A percentile compares a stretch with the other conserved stretches of the same genome.
Evolutionary conservation across 2,329 filamentous ascomycete genomes (phyloP).

Genomic region (Exophiala alcalophila): DNA sequence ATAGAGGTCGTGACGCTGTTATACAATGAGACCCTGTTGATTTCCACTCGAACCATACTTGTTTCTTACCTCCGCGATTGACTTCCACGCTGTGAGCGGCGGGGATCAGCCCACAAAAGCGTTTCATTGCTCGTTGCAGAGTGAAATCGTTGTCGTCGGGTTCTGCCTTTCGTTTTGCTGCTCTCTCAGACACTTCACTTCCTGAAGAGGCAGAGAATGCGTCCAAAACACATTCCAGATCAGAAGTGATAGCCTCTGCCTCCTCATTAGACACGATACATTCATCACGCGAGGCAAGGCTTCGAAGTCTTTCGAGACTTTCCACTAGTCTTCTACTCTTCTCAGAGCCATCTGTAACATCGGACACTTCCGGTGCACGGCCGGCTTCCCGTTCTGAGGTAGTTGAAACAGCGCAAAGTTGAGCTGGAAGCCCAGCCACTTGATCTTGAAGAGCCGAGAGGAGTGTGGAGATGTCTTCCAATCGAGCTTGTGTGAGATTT

Average conservation of each 20-base stretch:
- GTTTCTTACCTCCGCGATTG: too few relatives aligned
- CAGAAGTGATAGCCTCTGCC: neutral
- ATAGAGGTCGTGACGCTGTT: too few relatives aligned
- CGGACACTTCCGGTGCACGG: too few relatives aligned
- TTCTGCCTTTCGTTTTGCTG: neutral
- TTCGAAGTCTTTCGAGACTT: neutral
- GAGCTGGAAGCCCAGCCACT: neutral
- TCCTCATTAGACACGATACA: neutral
- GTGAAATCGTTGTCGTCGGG: neutral
- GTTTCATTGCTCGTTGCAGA: neutral
- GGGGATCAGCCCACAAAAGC: neutral
- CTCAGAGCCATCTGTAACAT: too few relatives aligned
- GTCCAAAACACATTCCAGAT: neutral
- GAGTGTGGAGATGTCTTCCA: conserved; percentile 1
- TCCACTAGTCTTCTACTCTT: neutral
- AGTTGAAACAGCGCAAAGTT: neutral
- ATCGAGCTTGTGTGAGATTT: neutral
- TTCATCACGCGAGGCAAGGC: neutral
- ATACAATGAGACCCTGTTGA: too few relatives aligned
- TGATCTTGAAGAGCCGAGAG: neutral
- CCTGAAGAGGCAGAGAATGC: neutral
- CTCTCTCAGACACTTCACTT: neutral
- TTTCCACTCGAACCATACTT: too few relatives aligned
- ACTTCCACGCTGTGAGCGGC: neutral
- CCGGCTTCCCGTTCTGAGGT: too few relatives aligned